Evolutionary conservation across 2,329 filamentous ascomycete genomes (phyloP), one percentile per base, ranked within the genome.

Genomic region (Aspergillus texensis): DNA sequence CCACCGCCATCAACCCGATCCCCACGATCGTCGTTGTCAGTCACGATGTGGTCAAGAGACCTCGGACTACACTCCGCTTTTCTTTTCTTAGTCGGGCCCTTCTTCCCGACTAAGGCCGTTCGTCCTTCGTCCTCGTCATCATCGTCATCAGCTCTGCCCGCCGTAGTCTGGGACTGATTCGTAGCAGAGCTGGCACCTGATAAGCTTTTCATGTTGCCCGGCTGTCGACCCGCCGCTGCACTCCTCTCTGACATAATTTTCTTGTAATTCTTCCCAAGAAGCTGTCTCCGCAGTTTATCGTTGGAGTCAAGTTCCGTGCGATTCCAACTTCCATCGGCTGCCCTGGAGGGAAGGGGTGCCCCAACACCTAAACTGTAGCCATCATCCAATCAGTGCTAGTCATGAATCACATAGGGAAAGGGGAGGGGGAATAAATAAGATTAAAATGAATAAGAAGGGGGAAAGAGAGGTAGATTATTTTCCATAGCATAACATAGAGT

Each of bases 321-420:
- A 56, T 79, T 79, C 69, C 75, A 78, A 63, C 73, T 77, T 60
- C 77, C 74, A 58, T 81, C 78, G 2, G 75, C 74, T 41, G 77
- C 74, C 68, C 75, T 75, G 63, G 76, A 70, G 21, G 82, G 81
- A 53, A 82, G 70, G 10, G 81, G 78, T 19, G 81, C 81, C 41
- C 82, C 82, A n/a, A 84, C 70, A 39, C 82, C 82, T 64, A 84
- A 76, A 66, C 82, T 84, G 36, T 41, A 48, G 16, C 24, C 16
- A 43, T n/a, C 8, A 48, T 24, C 8, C 21, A 52, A 34, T 61
- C 28, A 57, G 60, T 30, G 54, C 16, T 48, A 28, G 4, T 30
- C 24, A 46, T 39, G 45, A 34, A 54, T 6, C 6, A 12, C 34
- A 12, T 26, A 52, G 3, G 57, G 32, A 57, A 43, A 53, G 53